Conservation (phyloP, 345 rosid genomes). For the Euphorbia lathyris region DNA sequence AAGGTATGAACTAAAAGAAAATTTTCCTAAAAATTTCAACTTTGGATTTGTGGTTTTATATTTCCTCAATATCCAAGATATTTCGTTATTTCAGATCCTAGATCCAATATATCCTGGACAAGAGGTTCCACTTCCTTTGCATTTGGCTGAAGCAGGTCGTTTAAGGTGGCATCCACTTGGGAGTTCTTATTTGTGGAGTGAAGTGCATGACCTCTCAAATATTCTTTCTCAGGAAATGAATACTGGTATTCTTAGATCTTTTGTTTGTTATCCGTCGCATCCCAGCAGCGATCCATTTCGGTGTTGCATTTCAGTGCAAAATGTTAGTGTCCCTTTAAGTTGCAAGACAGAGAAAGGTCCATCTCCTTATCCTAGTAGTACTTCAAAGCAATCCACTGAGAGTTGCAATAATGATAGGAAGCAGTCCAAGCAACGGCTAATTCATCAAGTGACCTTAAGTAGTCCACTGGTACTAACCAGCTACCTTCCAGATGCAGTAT, state of each 20-base stretch:
- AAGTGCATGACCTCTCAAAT: constrained; percentile 68
- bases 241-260: constrained; percentile 72
- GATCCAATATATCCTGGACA: constrained; percentile 90
- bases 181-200: constrained; percentile 86
- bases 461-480: constrained; percentile 67
- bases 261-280: constrained; percentile 90
- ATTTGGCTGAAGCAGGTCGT: constrained; percentile 87
- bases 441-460: constrained; percentile 72
- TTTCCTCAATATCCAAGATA: constrained; percentile 7
- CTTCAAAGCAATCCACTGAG: constrained; percentile 32
- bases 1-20: constrained; percentile 49
- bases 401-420: constrained; percentile 33
- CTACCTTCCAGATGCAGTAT: constrained; percentile 69
- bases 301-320: constrained; percentile 74
- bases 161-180: constrained; percentile 92
- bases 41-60: constrained; percentile 3
- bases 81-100: constrained; percentile 50
- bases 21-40: constrained; percentile 1
- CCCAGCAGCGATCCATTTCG: constrained; percentile 87
- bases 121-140: constrained; percentile 84
- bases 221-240: constrained; percentile 75
- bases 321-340: constrained; percentile 51
- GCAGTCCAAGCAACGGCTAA: constrained; percentile 40
- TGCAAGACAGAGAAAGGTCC: constrained; percentile 32
- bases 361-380: constrained; percentile 20